phyloP scores from a whole-genome alignment of 2,329 filamentous ascomycete genomes.

The Talaromyces sp. region DNA sequence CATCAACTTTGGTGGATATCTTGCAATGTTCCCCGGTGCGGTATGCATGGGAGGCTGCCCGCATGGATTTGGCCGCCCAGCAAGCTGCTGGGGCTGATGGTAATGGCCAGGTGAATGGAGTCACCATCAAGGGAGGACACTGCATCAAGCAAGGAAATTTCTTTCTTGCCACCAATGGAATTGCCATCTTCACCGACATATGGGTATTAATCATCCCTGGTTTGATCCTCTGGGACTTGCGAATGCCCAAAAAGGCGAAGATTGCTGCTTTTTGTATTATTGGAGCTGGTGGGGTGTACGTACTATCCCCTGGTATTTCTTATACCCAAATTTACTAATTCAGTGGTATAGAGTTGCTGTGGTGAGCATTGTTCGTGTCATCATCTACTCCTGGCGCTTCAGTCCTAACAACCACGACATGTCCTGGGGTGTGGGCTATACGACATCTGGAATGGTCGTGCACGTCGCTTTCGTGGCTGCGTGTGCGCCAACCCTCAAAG shows the following conservation, averaged over 20 bases:
- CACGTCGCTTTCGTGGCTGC: neutral
- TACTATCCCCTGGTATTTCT: neutral
- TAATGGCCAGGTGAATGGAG: slow-evolving; percentile 10
- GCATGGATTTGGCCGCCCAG: neutral
- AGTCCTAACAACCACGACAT: slow-evolving; percentile 3
- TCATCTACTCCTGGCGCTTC: slow-evolving; percentile 4
- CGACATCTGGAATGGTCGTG: slow-evolving; percentile 2
- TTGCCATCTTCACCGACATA: slow-evolving; percentile 28
- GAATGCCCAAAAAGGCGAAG: slow-evolving; percentile 24
- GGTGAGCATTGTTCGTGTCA: neutral
- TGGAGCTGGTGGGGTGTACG: neutral
- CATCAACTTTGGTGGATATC: slow-evolving; percentile 24
- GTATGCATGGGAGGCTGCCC: slow-evolving; percentile 16
- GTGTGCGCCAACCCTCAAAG: neutral
- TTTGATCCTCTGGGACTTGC: slow-evolving; percentile 26
- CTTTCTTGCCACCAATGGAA: slow-evolving; percentile 22
- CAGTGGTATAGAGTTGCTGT: neutral
- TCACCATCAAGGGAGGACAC: slow-evolving; percentile 16
- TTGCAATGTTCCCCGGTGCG: slow-evolving; percentile 27
- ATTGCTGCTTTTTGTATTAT: slow-evolving; percentile 24
- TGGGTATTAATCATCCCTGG: slow-evolving; percentile 27
- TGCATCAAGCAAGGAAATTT: slow-evolving; percentile 27
- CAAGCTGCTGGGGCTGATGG: neutral
- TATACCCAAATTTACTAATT: neutral
- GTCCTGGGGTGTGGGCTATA: slow-evolving; percentile 1